These are phyloP conservation scores for Populus tremula DNA, from an alignment of 345 rosid species.

Conservation along the genomic window DNA sequence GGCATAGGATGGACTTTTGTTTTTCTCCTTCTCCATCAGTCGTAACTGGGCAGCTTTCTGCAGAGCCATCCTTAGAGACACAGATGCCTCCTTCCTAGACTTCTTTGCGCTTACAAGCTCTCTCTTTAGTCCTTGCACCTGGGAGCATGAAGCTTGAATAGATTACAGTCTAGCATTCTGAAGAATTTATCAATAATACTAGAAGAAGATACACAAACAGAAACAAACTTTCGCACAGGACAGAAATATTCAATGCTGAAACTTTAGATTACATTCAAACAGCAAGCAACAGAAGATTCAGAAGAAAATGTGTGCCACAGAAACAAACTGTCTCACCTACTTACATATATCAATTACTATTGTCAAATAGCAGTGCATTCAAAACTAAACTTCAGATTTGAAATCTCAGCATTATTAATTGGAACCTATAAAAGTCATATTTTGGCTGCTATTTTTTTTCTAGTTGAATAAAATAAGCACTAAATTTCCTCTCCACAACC, in stretches of 20 bases:
- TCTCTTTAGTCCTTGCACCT: slow-evolving; percentile 81
- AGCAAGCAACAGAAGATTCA: neutral
- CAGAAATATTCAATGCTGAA: neutral
- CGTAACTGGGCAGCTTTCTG: slow-evolving; percentile 93
- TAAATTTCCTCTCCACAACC: neutral
- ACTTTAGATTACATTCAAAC: neutral
- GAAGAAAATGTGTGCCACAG: neutral
- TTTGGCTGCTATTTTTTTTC: neutral
- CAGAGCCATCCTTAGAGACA: slow-evolving; percentile 65
- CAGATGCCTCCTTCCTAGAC: slow-evolving; percentile 74
- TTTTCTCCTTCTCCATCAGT: slow-evolving; percentile 92
- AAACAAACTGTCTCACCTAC: neutral
- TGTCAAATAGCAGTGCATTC: neutral
- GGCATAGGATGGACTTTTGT: slow-evolving; percentile 96
- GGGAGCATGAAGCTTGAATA: slow-evolving; percentile 18
- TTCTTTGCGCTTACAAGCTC: slow-evolving; percentile 76
- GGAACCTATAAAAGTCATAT: neutral
- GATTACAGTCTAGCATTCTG: neutral
- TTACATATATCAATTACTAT: too few species aligned
- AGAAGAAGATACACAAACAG: neutral
- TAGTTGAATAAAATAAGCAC: neutral
- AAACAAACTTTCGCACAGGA: neutral
- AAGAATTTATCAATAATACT: neutral
- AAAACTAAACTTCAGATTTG: neutral
- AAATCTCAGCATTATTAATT: too few species aligned